Evolutionary conservation across 2,329 filamentous ascomycete species (phyloP).

Genomic region (Ilyonectria mors-panacis): DNA sequence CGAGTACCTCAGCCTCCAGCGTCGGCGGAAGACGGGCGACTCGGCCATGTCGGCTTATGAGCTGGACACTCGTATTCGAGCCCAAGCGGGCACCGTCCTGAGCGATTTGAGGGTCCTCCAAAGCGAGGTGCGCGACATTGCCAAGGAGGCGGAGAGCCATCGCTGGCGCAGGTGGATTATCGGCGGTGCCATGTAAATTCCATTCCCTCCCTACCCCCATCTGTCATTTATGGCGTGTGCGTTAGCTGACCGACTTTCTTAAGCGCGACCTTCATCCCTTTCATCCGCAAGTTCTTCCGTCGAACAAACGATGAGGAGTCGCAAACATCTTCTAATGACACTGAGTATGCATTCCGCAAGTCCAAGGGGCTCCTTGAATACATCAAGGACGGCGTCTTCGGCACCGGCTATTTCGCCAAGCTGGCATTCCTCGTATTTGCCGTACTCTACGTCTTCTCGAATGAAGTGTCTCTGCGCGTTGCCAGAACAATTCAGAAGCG

Average conservation of each 20-base stretch:
- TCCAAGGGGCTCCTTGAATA: slow-evolving; percentile 66
- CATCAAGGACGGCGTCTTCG: slow-evolving; percentile 62
- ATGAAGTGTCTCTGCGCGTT: slow-evolving; percentile 70
- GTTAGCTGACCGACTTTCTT: slow-evolving; percentile 24
- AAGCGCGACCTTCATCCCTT: slow-evolving; percentile 67
- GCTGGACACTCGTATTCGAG: slow-evolving; percentile 60
- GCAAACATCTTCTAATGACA: slow-evolving; percentile 62
- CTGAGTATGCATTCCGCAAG: slow-evolving; percentile 70
- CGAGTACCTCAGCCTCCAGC: slow-evolving; percentile 54
- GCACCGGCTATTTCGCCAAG: slow-evolving; percentile 63
- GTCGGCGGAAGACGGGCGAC: slow-evolving; percentile 48
- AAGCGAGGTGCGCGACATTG: slow-evolving; percentile 59
- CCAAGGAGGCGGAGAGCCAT: slow-evolving; percentile 61
- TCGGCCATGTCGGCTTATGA: slow-evolving; percentile 52
- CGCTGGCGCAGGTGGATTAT: slow-evolving; percentile 69
- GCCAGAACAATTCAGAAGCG: slow-evolving; percentile 66
- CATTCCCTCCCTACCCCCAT: slow-evolving; percentile 14
- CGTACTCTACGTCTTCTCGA: slow-evolving; percentile 71
- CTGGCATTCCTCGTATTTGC: slow-evolving; percentile 70
- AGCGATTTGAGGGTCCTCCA: slow-evolving; percentile 62
- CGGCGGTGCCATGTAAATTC: slow-evolving; percentile 65
- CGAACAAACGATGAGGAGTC: slow-evolving; percentile 57
- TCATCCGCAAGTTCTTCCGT: slow-evolving; percentile 67
- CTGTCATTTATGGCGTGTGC: neutral
- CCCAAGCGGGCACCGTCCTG: slow-evolving; percentile 60